A percentile compares a stretch with the other conserved stretches of the same genome.
Conservation (phyloP, 1,284 basidiomycete genomes). For the Bondarzewia mesenterica region DNA sequence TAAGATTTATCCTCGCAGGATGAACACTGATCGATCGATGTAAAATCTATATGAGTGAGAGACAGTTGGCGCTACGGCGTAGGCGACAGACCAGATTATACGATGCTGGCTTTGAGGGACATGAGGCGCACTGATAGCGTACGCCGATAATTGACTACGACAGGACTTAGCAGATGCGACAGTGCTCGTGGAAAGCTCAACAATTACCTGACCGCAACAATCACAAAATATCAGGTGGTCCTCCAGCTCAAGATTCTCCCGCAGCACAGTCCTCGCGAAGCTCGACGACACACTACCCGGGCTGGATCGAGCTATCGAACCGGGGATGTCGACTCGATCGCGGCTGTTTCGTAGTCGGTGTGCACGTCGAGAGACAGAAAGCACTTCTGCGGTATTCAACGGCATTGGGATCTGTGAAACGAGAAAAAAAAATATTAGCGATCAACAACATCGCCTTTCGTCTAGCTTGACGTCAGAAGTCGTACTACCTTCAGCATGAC, state of each 20-base stretch:
- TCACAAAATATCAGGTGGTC: conserved; percentile 33
- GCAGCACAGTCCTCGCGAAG: conserved; percentile 16
- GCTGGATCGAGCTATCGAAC: conserved; percentile 10
- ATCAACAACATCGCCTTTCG: conserved; percentile 2
- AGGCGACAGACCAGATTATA: conserved; percentile 53
- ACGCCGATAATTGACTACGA: conserved; percentile 55
- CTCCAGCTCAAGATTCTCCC: conserved; percentile 18
- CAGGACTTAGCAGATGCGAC: background rate
- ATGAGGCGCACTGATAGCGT: conserved; percentile 73
- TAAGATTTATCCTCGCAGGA: conserved; percentile 76
- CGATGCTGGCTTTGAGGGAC: conserved; percentile 51
- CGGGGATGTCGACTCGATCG: conserved; percentile 55
- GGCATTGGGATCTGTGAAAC: conserved; percentile 76
- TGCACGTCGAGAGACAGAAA: conserved; percentile 66
- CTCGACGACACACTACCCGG: conserved; percentile 11
- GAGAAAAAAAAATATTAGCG: background rate
- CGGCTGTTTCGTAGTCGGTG: conserved; percentile 69
- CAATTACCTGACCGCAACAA: conserved; percentile 48
- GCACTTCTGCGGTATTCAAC: conserved; percentile 63
- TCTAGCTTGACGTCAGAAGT: background rate
- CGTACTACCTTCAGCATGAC: conserved; percentile 83
- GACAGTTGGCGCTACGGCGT: background rate
- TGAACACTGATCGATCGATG: conserved; percentile 53
- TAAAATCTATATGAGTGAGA: conserved; percentile 7
- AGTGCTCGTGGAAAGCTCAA: background rate